Evolutionary conservation across 192 early-diverging fungal species (phyloP).

Genomic region (Entrophospora sp.): DNA sequence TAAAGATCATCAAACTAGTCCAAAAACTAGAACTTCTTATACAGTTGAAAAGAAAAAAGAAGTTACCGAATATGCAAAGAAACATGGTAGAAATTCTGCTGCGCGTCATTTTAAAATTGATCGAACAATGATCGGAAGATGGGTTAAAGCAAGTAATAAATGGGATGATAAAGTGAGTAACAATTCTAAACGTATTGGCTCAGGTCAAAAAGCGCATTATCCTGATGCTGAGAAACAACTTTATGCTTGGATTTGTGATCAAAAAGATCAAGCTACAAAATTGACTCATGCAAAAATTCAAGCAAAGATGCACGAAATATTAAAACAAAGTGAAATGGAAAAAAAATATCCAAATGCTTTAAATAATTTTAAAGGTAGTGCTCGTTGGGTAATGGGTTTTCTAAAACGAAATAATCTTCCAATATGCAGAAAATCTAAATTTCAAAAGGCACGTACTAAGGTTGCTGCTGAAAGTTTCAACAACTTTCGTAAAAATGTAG

Average conservation of each 20-base stretch:
- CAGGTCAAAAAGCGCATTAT: background rate
- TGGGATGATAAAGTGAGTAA: background rate
- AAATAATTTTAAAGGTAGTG: background rate
- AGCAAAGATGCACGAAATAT: background rate
- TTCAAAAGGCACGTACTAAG: background rate
- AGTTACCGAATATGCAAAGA: background rate
- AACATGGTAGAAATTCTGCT: background rate
- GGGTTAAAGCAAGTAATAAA: background rate
- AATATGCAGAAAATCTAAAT: background rate
- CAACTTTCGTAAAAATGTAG: background rate
- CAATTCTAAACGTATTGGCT: background rate
- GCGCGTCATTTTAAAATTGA: background rate
- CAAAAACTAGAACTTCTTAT: conserved; percentile 1
- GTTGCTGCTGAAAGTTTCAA: background rate
- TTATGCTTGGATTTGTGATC: background rate
- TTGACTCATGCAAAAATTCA: background rate
- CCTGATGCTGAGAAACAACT: background rate
- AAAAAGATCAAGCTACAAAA: background rate
- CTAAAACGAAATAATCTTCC: background rate
- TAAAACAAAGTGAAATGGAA: background rate
- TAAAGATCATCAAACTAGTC: too few species aligned
- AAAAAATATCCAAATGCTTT: background rate
- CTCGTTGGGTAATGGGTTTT: background rate
- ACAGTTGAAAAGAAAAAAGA: background rate
- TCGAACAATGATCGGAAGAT: background rate